Evolutionary conservation across 257 asterid species (phyloP).

Genomic region (Przewalskia tangutica): DNA sequence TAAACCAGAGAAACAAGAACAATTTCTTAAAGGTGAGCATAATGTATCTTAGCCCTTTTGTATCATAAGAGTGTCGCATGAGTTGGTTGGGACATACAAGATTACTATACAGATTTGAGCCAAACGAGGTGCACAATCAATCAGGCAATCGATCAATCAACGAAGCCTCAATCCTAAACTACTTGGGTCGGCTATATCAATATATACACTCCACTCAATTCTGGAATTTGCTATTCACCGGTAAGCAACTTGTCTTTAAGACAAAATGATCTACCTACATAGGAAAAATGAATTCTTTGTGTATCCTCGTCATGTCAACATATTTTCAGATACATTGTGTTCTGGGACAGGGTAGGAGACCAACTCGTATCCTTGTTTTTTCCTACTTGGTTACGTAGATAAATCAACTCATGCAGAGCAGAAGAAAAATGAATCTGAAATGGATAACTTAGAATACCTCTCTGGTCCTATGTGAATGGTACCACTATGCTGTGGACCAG

Average conservation of each 20-base stretch:
- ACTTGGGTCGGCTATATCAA: neutral
- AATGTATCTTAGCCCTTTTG: neutral
- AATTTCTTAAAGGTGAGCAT: neutral
- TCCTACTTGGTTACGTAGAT: neutral
- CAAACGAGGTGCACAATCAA: neutral
- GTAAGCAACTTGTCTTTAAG: neutral
- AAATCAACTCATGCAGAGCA: neutral
- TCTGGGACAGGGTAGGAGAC: neutral
- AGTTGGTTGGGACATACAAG: neutral
- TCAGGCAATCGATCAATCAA: neutral
- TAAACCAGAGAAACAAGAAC: neutral
- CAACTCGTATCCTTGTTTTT: neutral
- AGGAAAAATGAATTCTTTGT: neutral
- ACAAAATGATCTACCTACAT: neutral
- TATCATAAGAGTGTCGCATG: neutral
- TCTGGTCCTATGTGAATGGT: conserved; percentile 90
- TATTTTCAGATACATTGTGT: neutral
- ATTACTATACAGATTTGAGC: neutral
- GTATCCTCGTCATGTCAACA: neutral
- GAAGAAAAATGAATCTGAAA: conserved; percentile 3
- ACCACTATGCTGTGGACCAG: conserved; percentile 94
- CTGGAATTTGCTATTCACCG: neutral
- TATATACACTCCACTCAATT: neutral
- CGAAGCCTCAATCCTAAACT: neutral
- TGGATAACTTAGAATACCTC: conserved; percentile 37